Evolutionary conservation across 106 monocot species (phyloP), one percentile per base, ranked within the genome.

Genomic region (Dendrobium huoshanense): DNA sequence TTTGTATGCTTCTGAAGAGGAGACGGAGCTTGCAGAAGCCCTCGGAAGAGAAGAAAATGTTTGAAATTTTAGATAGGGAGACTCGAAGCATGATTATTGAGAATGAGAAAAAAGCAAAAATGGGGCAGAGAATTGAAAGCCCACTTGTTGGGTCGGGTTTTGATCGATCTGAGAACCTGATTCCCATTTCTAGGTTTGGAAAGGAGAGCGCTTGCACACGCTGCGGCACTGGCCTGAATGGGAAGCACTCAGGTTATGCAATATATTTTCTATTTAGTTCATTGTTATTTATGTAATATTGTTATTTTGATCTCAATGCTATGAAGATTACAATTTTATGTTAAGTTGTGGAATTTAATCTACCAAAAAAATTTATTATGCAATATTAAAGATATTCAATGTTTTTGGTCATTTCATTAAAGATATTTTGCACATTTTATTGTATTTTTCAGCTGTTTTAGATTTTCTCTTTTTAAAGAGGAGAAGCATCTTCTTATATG

Each of bases 131-230:
- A 9, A 45, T 84, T 7, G 89, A 82, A 10, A 79, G 58, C 4
- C 85, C 78, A 45, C 67, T 75, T 68, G 80, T 87, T 37, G 89
- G 89, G 4, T 85, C 44, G 18, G 80, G 58, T 40, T 84, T 90
- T 9, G 85, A 85, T 33, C 79, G 83, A 42, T 42, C 67, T 0
- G 4, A 20, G 0, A 78, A 48, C 22, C 55, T 27, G 29, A 68
- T 20, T 18, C 84, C 74, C 51, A 77, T 22, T 70, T 90, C 88
- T 33, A 67, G 79, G 44, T 80, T 88, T 16, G 55, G 81, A 67
- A 85, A 44, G 79, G 83, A 83, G 5, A 73, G 78, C 4, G 49
- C 40, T 65, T 76, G 76, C 11, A 2, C 49, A 2, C 45, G 24
- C 1, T 76, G 49, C 27, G 76, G 76, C 4, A 4, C 49, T 18